Evolutionary conservation across 495 filamentous ascomycete genomes (phyloP).

Genomic region (Cercophora sp.): DNA sequence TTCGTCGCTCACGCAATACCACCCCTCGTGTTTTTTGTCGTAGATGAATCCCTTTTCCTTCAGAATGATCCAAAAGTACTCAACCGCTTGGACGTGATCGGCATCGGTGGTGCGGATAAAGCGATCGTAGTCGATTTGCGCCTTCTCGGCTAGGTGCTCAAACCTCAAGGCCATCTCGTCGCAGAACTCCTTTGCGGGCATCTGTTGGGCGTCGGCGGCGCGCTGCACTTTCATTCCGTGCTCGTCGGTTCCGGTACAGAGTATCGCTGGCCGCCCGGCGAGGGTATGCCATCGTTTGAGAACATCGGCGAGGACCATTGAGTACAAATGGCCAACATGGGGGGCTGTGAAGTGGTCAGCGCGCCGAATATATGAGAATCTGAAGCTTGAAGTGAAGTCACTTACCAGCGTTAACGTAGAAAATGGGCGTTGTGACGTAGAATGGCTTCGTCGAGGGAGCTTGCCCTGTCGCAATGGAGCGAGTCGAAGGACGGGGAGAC

Average conservation of each 20-base stretch:
- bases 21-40: conserved; percentile 79
- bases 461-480: neutral
- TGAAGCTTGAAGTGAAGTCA: neutral
- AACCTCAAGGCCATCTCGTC: conserved; percentile 62
- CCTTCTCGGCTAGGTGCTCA: conserved; percentile 62
- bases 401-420: conserved; percentile 96
- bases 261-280: conserved; percentile 60
- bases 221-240: conserved; percentile 97
- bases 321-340: conserved; percentile 92
- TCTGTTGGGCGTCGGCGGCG: conserved; percentile 63
- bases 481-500: too few species aligned
- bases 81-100: conserved; percentile 78
- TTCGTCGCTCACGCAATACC: conserved; percentile 96
- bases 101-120: conserved; percentile 89
- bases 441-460: conserved; percentile 65
- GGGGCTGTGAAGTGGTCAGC: conserved; percentile 56
- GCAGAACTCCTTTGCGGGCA: conserved; percentile 50
- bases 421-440: conserved; percentile 96
- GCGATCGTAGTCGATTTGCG: conserved; percentile 67
- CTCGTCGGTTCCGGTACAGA: conserved; percentile 94
- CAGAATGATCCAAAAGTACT: conserved; percentile 84
- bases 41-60: conserved; percentile 77
- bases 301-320: conserved; percentile 85
- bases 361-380: neutral
- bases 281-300: conserved; percentile 90